Evolutionary conservation across 495 filamentous ascomycete species (phyloP).

Genomic region (Aspergillus saccharolyticus): DNA sequence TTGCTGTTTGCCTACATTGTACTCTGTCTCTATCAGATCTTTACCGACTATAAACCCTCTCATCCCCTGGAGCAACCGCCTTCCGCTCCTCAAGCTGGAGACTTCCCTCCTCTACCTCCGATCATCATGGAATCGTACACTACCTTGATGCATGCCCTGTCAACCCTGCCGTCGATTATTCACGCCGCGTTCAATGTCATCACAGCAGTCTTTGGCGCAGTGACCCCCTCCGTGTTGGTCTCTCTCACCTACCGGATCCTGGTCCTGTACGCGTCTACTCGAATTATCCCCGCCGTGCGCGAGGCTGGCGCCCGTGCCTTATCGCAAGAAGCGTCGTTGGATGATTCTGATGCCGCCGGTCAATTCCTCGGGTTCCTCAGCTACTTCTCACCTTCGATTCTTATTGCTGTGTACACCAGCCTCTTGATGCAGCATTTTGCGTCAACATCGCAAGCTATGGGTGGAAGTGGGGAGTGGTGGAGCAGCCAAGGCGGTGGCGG

Average conservation of each 20-base stretch:
- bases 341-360: slow-evolving; percentile 78
- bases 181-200: slow-evolving; percentile 83
- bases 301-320: slow-evolving; percentile 78
- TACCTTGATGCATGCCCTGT: slow-evolving; percentile 78
- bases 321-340: slow-evolving; percentile 73
- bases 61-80: slow-evolving; percentile 51
- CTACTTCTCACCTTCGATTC: slow-evolving; percentile 88
- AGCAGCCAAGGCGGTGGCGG: slow-evolving; percentile 71
- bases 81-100: slow-evolving; percentile 55
- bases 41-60: slow-evolving; percentile 92
- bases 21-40: slow-evolving; percentile 97
- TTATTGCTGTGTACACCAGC: slow-evolving; percentile 96
- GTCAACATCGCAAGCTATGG: slow-evolving; percentile 55
- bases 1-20: slow-evolving; percentile 95
- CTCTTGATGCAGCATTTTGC: slow-evolving; percentile 93
- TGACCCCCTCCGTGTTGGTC: slow-evolving; percentile 91
- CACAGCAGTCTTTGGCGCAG: slow-evolving; percentile 81
- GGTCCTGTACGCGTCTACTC: slow-evolving; percentile 91
- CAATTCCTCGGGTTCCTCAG: slow-evolving; percentile 74
- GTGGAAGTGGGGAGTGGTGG: slow-evolving; percentile 75
- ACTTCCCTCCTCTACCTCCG: slow-evolving; percentile 90
- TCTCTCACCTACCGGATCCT: slow-evolving; percentile 87
- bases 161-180: slow-evolving; percentile 74
- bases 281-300: slow-evolving; percentile 89
- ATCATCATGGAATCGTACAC: slow-evolving; percentile 99